phyloP scores from a whole-genome alignment of 495 filamentous ascomycete genomes.

The Neohortaea acidophila region DNA sequence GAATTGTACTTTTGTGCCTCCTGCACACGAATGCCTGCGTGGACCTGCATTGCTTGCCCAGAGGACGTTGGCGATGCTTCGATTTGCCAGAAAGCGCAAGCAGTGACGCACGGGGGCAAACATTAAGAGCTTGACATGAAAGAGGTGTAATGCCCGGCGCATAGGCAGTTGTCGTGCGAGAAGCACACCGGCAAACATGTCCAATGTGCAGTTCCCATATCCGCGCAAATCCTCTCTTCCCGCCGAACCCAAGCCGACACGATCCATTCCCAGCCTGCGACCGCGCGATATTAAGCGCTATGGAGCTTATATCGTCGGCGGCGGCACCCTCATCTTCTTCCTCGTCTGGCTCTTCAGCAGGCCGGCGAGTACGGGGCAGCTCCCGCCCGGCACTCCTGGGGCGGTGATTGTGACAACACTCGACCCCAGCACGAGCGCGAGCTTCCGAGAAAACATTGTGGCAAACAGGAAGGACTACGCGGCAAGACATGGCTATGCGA shows the following conservation, averaged over 20 bases:
- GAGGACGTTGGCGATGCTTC: no score
- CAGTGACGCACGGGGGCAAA: no score
- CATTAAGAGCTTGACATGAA: no score
- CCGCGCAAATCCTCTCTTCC: slow-evolving; percentile 16
- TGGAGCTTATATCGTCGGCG: slow-evolving; percentile 10
- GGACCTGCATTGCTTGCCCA: no score
- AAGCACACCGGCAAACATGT: no score
- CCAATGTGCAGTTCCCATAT: slow-evolving; percentile 20
- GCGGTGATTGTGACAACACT: slow-evolving; percentile 81
- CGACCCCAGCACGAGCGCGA: slow-evolving; percentile 44
- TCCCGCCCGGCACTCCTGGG: slow-evolving; percentile 52
- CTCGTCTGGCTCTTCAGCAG: slow-evolving; percentile 6
- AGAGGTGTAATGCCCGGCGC: no score
- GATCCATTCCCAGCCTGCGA: slow-evolving; percentile 4
- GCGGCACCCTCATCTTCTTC: slow-evolving; percentile 3
- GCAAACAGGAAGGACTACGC: slow-evolving; percentile 82
- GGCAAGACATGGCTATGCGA: slow-evolving; percentile 70
- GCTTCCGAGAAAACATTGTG: slow-evolving; percentile 54
- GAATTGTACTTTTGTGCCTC: no score
- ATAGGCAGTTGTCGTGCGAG: no score
- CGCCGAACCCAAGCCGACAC: slow-evolving; percentile 2
- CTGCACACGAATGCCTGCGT: no score
- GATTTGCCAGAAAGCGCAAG: no score
- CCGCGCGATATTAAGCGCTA: slow-evolving; percentile 5
- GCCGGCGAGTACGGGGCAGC: not conserved